Base-by-base conservation (phyloP, 345 rosid species). In the Eutrema heterophyllum region DNA sequence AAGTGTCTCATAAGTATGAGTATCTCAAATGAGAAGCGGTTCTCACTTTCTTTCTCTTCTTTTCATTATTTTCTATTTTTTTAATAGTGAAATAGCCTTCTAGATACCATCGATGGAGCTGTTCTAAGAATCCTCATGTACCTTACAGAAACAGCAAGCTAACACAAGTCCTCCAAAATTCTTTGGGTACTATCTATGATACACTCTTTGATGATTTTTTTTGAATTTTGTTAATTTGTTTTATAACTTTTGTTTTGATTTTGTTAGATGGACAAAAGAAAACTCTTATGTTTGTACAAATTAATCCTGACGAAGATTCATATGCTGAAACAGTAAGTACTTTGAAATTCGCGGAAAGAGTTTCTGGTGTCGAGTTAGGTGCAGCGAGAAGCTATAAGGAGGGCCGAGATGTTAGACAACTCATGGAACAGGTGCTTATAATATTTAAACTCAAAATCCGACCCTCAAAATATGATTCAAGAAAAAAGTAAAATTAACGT, bases 161-260 rank as follows among this genome's bases (percentile, higher is more conserved):
- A 29, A 93, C 98, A 36, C 98, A 93, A 91, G 96, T 93, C 54
- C 93, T 93, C 54, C 97, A 93, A 72, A 90, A 91, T 78, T 93
- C 97, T 35, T 76, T 93, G 68, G 98, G 96, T 90, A 86, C 53
- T 41, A 39, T 61, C 16, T 61, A 18, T 10, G 9, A 41, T 13
- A 46, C 33, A 9, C 41, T 24, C 44, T 32, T 62, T 14, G 7
- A 21, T 7, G 12, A 67, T 2, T 1, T 7, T n/a, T n/a, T 63
- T 0, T 7, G 24, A 36, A 43, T 15, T 6, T 15, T 71, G 24
- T 30, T 49, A 39, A 18, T 35, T 74, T 62, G 13, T 51, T 64
- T 3, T 41, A 13, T 29, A 10, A 44, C 13, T 43, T 12, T 68
- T 49, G 40, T 3, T 36, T 41, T 15, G 13, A 11, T 16, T 57